Evolutionary conservation across 441 rosid genomes (phyloP), one percentile per base, ranked within the genome.

Genomic region (Populus hybrid): DNA sequence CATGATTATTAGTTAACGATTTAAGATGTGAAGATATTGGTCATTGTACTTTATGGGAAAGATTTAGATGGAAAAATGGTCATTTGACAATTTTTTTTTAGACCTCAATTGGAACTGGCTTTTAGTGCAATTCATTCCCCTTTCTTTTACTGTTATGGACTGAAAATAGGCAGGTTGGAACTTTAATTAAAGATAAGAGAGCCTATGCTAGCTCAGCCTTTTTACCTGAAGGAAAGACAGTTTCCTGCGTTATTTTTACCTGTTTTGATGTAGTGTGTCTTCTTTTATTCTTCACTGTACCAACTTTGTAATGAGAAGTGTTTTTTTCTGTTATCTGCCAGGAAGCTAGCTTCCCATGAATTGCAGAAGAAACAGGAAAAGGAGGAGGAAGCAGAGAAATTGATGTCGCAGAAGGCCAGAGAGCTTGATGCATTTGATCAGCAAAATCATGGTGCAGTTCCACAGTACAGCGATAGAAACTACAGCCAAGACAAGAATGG

Each of bases 401-500:
- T 87, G 16, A 82, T 77, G 86, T 75, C 81, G 84, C 91, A 89
- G 78, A 92, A 88, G 82, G 92, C 98, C 1, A 85, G 91, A 79
- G 94, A 92, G 80, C 91, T 94, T 5, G 95, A 92, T 36, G 98
- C 94, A 38, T 94, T 94, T 74, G 97, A 94, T 86, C 96, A 94
- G 79, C 96, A 92, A 84, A 94, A 92, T 73, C 95, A 94, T 24
- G 94, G 96, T 59, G 98, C 97, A 3, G 86, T 94, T 61, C 96
- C 97, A 10, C 94, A 91, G 35, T 92, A 91, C 79, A 90, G 42
- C 73, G 97, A 87, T 73, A 87, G 85, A 82, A 89, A 82, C 86
- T 86, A 87, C 9, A 83, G 73, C 79, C 89, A 74, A 59, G 97
- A 90, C 86, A 94, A 90, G 83, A 89, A 81, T 68, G 92, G 94